These are phyloP conservation scores for Clavispora fructus DNA, from an alignment of 805 yeast genomes.

Conservation along the genomic window DNA sequence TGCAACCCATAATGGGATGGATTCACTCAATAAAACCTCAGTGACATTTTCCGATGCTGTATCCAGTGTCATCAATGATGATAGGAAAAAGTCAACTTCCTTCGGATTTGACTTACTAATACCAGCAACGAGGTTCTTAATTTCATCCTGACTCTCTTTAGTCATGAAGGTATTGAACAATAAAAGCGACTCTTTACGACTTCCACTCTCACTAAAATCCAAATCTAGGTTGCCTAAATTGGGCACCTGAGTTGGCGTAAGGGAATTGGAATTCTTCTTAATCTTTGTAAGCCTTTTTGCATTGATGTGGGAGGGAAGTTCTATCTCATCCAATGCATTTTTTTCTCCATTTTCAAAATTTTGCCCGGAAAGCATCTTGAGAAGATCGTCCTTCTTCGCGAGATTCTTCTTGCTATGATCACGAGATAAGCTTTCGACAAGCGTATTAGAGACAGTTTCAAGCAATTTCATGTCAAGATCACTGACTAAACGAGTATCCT, in stretches of 20 bases:
- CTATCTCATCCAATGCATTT: slow-evolving; percentile 29
- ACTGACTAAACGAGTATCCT: background rate
- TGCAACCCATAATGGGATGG: slow-evolving; percentile 30
- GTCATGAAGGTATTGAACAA: background rate
- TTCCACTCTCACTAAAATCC: background rate
- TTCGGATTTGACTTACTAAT: slow-evolving; percentile 3
- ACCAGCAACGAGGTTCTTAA: background rate
- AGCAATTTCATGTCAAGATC: slow-evolving; percentile 5
- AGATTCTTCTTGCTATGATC: background rate
- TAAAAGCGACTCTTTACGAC: background rate
- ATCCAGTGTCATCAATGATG: slow-evolving; percentile 1
- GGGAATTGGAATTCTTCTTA: background rate
- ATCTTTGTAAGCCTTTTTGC: slow-evolving; percentile 23
- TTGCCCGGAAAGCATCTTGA: slow-evolving; percentile 6
- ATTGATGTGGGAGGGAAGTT: slow-evolving; percentile 34
- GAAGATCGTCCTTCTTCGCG: slow-evolving; percentile 8
- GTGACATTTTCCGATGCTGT: background rate
- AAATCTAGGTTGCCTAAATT: background rate
- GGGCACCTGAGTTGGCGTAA: background rate
- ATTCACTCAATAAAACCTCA: slow-evolving; percentile 2
- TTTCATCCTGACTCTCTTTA: background rate
- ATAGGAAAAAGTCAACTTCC: slow-evolving; percentile 1
- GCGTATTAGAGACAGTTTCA: slow-evolving; percentile 8
- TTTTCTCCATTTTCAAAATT: slow-evolving; percentile 1
- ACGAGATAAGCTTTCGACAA: slow-evolving; percentile 12